Conservation (phyloP, 75 land plant genomes). For the Ceratopteris richardii region DNA sequence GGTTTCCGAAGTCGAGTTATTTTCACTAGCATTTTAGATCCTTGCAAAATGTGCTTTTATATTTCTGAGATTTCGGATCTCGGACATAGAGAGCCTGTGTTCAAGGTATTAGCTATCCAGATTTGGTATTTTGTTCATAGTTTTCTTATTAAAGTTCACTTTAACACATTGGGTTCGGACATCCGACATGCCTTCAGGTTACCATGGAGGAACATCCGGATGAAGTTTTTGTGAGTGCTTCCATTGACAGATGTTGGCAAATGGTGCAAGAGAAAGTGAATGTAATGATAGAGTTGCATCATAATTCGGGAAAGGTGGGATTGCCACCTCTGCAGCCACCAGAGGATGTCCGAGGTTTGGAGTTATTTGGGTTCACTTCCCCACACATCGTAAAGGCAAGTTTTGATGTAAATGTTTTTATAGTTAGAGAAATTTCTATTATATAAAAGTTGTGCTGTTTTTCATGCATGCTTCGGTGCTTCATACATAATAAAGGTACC, state of each 20-base stretch:
- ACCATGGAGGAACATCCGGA: constrained; percentile 45
- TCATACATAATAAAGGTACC: too few relatives aligned
- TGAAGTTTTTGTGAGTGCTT: constrained; percentile 67
- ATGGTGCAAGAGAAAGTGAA: constrained; percentile 86
- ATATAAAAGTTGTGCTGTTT: too few relatives aligned
- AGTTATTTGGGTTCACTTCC: constrained; percentile 82
- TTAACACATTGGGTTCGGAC: too few relatives aligned
- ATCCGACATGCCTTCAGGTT: constrained; percentile 34
- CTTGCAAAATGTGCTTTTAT: constrained; percentile 58
- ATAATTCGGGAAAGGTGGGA: constrained; percentile 34
- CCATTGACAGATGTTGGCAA: constrained; percentile 81
- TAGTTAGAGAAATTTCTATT: too few relatives aligned
- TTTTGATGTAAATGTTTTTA: too few relatives aligned
- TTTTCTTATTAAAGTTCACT: too few relatives aligned
- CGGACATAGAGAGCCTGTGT: constrained; percentile 54
- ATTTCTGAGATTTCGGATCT: constrained; percentile 76
- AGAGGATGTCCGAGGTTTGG: constrained; percentile 64
- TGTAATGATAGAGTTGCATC: constrained; percentile 52
- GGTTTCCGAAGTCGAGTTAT: constrained; percentile 78
- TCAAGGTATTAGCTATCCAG: constrained; percentile 85
- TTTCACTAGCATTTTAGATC: constrained; percentile 61
- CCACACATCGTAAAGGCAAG: constrained; percentile 60
- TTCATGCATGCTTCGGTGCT: too few relatives aligned
- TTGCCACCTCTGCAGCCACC: constrained; percentile 80
- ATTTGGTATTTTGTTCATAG: too few relatives aligned